Base-by-base conservation (phyloP, 75 land plant genomes). In the Selaginella moellendorffii region DNA sequence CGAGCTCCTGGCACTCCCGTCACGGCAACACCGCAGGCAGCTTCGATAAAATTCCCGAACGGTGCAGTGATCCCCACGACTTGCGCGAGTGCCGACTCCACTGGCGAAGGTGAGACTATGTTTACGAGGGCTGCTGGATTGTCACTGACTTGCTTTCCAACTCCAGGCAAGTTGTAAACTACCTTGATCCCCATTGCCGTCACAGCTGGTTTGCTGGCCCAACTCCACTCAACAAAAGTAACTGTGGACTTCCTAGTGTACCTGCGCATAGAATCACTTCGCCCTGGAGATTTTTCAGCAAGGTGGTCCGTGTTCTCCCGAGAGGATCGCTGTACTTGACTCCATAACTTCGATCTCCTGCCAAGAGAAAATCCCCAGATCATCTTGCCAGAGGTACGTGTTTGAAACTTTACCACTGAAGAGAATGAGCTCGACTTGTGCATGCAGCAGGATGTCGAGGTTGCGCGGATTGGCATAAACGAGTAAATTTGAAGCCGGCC, bases 241-340 rank as follows among this genome's bases (percentile, higher is more conserved):
- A 61, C 53, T 90, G 97, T 17, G 97, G 92, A 28, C 78, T 82
- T 22, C 88, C 92, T n/a, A 90, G 65, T 1, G 97, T 85, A 0
- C 97, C 97, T 5, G 83, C 60, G 2, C 85, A 76, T 20, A 90
- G 10, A 1, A 90, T 82, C 1, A 90, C 65, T 63, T 90, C 92
- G 65, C 84, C 78, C 8, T 31, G 1, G n/a, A 18, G 9, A n/a
- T n/a, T n/a, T 0, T 58, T 28, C 30, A 82, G 52, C 59, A 76
- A 25, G 0, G 87, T 87, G 1, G 54, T 46, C 65, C 84, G 96
- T 8, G 0, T 18, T 10, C n/a, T 21, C 2, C 96, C 96, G 1
- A 53, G 28, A 2, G 30, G 26, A 62, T 90, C 97, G 51, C 21
- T 65, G 64, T 65, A 90, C 8, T 67, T 22, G 1, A 90, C 92